Percentiles rank a stretch among this genome's conserved stretches.
Evolutionary conservation across 225 moss, liverwort and hornwort genomes (phyloP).

Genomic region (Neckera pumila): DNA sequence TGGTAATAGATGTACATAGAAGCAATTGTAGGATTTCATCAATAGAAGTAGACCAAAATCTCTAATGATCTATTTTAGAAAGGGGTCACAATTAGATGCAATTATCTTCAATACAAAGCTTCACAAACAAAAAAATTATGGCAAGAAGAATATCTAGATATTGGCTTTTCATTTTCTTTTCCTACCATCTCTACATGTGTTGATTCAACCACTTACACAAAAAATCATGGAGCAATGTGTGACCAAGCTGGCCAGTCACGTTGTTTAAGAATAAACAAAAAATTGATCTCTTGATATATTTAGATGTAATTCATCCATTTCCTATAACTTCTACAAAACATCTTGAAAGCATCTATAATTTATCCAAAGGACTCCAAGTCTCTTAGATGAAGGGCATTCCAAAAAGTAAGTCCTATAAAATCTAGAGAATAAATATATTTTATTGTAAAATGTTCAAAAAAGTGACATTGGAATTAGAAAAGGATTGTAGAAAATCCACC

Average conservation of each 20-base stretch:
- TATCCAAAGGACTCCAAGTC: fast-evolving
- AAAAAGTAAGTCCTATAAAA: no score
- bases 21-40: background rate
- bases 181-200: background rate
- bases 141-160: fast-evolving
- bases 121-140: background rate
- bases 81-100: background rate
- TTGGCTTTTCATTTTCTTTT: background rate
- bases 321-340: fast-evolving
- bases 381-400: no score
- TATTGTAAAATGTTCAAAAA: no score
- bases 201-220: background rate
- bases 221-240: background rate
- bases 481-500: no score
- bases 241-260: background rate
- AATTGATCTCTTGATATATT: background rate
- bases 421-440: no score
- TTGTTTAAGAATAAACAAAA: background rate
- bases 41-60: background rate
- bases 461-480: no score
- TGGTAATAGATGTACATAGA: fast-evolving
- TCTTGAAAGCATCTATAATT: background rate
- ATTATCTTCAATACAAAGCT: fast-evolving
- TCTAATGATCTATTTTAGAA: fast-evolving
- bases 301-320: background rate